phyloP scores from a whole-genome alignment of 805 yeast genomes.

The Tetrapisispora pingtungensis region DNA sequence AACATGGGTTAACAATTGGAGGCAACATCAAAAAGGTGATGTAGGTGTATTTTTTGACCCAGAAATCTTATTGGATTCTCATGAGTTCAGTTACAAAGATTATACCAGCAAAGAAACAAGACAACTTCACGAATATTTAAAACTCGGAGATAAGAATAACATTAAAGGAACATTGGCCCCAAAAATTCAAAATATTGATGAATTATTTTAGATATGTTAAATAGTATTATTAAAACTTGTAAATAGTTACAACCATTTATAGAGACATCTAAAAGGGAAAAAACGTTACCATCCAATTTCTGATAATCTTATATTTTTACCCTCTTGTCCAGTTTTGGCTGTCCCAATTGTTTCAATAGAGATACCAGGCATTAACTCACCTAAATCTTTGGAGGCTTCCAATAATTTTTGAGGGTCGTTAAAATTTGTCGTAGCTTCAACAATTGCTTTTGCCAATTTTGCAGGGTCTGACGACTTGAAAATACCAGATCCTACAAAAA shows the following conservation, averaged over 20 bases:
- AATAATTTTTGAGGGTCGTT: constrained; percentile 49
- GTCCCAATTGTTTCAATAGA: constrained; percentile 39
- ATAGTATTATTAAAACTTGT: background rate
- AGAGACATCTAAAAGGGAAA: background rate
- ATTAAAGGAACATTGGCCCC: background rate
- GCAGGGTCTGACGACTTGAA: constrained; percentile 66
- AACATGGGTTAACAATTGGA: constrained; percentile 52
- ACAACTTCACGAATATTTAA: background rate
- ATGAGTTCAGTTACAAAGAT: constrained; percentile 14
- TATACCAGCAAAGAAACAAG: constrained; percentile 6
- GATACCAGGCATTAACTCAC: constrained; percentile 67
- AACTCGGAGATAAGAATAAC: background rate
- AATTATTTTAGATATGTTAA: background rate
- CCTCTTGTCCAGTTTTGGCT: constrained; percentile 18
- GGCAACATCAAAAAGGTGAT: constrained; percentile 45
- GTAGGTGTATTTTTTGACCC: constrained; percentile 26
- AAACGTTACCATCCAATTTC: constrained; percentile 40
- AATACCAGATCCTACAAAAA: constrained; percentile 70
- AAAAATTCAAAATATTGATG: background rate
- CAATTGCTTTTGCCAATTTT: constrained; percentile 64
- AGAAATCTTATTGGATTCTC: constrained; percentile 13
- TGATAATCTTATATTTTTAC: constrained; percentile 33
- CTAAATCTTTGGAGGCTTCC: constrained; percentile 58
- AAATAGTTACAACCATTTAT: background rate
- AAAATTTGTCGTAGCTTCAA: constrained; percentile 67